Evolutionary conservation across 768 basidiomycete genomes (phyloP).

Genomic region (Gelatoporia subvermispora): DNA sequence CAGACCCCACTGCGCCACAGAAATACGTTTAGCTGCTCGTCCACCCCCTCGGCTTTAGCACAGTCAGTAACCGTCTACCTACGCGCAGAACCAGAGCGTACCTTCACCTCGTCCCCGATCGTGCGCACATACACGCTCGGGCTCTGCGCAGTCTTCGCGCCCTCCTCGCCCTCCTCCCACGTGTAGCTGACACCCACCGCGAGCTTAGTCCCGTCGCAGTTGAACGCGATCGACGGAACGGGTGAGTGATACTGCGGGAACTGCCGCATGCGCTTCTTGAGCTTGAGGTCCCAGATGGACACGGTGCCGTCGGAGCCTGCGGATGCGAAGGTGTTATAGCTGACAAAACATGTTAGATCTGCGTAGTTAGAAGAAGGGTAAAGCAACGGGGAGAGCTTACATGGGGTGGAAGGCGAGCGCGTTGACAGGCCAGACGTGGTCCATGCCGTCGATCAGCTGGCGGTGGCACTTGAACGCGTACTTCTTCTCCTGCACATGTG

Average conservation of each 20-base stretch:
- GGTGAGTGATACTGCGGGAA: constrained; percentile 74
- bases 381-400: constrained; percentile 33
- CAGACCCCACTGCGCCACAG: too few species aligned
- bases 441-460: constrained; percentile 82
- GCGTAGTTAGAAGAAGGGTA: neutral
- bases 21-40: constrained; percentile 15
- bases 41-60: constrained; percentile 24
- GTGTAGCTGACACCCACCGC: constrained; percentile 86
- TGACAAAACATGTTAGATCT: constrained; percentile 23
- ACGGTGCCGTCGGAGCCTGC: constrained; percentile 93
- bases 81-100: constrained; percentile 16
- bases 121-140: constrained; percentile 59
- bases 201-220: constrained; percentile 74
- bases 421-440: constrained; percentile 97
- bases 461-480: constrained; percentile 98
- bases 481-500: constrained; percentile 75
- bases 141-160: constrained; percentile 56
- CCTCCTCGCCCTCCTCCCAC: constrained; percentile 83
- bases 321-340: constrained; percentile 92
- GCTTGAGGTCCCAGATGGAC: constrained; percentile 95
- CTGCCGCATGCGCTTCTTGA: constrained; percentile 92
- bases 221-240: constrained; percentile 80
- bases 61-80: neutral
- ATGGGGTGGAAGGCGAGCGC: constrained; percentile 90
- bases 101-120: constrained; percentile 77